Evolutionary conservation across 179 eudicot species (phyloP).

Genomic region (Silene vulgaris): DNA sequence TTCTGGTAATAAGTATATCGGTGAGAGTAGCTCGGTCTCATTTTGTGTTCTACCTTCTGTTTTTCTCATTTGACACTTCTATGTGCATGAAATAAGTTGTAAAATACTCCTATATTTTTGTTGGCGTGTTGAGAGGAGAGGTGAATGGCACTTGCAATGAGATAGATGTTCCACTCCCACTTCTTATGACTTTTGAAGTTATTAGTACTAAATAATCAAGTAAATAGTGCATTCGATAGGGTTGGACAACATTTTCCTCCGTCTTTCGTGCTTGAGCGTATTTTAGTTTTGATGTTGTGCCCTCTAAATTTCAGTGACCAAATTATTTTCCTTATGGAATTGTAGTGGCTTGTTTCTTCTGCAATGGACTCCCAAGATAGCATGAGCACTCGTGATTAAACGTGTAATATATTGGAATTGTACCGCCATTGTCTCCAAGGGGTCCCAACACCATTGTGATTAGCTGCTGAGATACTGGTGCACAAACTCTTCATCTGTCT

Average conservation of each 20-base stretch:
- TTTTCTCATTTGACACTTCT: neutral
- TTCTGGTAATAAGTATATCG: neutral
- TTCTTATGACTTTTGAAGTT: neutral
- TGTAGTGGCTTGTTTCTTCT: slow-evolving; percentile 22
- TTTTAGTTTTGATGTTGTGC: neutral
- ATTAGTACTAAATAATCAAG: neutral
- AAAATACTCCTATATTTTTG: neutral
- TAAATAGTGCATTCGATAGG: neutral
- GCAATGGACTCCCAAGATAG: slow-evolving; percentile 6
- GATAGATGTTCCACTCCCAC: neutral
- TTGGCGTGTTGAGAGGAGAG: neutral
- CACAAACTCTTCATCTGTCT: slow-evolving; percentile 16
- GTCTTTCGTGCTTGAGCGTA: neutral
- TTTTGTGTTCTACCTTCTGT: neutral
- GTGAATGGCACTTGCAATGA: neutral
- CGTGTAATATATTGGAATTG: slow-evolving; percentile 2
- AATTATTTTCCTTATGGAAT: no score
- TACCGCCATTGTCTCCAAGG: neutral
- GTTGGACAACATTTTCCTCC: neutral
- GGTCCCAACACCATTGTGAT: slow-evolving; percentile 4
- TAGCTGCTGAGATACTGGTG: neutral
- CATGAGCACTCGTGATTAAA: slow-evolving; percentile 19
- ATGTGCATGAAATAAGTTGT: neutral
- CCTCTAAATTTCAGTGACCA: neutral
- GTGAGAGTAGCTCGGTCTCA: neutral